Evolutionary conservation across 2,329 filamentous ascomycete genomes (phyloP).

Genomic region (Metarhizium sp.): DNA sequence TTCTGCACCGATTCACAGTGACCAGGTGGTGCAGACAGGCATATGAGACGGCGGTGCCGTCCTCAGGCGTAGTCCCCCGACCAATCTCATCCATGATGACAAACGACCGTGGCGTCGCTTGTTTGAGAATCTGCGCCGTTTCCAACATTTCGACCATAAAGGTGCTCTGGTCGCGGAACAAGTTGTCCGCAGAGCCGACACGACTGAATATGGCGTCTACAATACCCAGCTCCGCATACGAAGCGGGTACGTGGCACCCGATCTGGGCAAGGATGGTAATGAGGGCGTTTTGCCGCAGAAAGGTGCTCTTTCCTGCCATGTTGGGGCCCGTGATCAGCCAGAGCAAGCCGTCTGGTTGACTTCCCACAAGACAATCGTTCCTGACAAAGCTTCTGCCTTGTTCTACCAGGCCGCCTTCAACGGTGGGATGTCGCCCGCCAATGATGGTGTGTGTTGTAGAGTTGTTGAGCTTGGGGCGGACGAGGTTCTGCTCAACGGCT

Average conservation of each 20-base stretch:
- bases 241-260: conserved; percentile 85
- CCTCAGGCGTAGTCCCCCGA: conserved; percentile 84
- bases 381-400: conserved; percentile 74
- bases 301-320: conserved; percentile 97
- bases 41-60: conserved; percentile 83
- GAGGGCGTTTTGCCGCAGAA: conserved; percentile 87
- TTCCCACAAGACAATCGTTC: conserved; percentile 81
- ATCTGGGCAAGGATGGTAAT: conserved; percentile 90
- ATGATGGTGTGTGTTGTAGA: conserved; percentile 63
- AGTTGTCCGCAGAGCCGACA: conserved; percentile 85
- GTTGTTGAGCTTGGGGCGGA: conserved; percentile 63
- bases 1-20: conserved; percentile 64
- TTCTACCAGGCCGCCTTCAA: conserved; percentile 71
- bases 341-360: conserved; percentile 51
- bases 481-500: conserved; percentile 63
- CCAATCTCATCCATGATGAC: conserved; percentile 99
- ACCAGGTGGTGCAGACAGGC: conserved; percentile 81
- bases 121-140: conserved; percentile 78
- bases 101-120: conserved; percentile 76
- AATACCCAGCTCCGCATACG: conserved; percentile 75
- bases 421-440: conserved; percentile 84
- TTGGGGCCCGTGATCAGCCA: conserved; percentile 77
- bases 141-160: conserved; percentile 99
- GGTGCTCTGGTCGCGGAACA: conserved; percentile 91
- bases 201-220: conserved; percentile 96